phyloP scores from a whole-genome alignment of 2,329 filamentous ascomycete genomes.

The Verticillium tricorpus region DNA sequence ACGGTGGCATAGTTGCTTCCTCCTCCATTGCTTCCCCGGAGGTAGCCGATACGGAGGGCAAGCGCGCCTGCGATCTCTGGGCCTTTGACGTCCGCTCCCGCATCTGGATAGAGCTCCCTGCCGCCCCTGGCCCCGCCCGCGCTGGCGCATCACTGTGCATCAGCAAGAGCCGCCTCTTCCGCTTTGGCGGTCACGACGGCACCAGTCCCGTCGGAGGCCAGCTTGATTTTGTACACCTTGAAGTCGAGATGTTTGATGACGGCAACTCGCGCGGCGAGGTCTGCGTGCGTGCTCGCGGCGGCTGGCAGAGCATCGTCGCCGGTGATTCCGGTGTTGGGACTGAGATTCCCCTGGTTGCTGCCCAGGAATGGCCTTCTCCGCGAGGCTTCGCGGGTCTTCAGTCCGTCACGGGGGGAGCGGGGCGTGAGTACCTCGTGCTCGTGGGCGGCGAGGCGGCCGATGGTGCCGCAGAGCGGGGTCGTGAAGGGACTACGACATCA shows the following conservation, averaged over 20 bases:
- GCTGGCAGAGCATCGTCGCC: slow-evolving; percentile 48
- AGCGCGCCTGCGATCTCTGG: slow-evolving; percentile 68
- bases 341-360: slow-evolving; percentile 27
- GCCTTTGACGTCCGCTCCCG: slow-evolving; percentile 62
- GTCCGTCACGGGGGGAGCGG: slow-evolving; percentile 52
- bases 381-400: slow-evolving; percentile 52
- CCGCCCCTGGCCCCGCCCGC: slow-evolving; percentile 62
- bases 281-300: slow-evolving; percentile 42
- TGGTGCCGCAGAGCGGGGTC: slow-evolving; percentile 3
- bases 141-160: slow-evolving; percentile 66
- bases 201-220: slow-evolving; percentile 63
- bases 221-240: slow-evolving; percentile 61
- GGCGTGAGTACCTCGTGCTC: slow-evolving; percentile 59
- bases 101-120: slow-evolving; percentile 63
- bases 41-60: slow-evolving; percentile 53
- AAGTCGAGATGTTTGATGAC: slow-evolving; percentile 52
- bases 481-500: slow-evolving; percentile 40
- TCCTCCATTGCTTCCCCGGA: neutral
- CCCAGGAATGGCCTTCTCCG: slow-evolving; percentile 43
- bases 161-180: slow-evolving; percentile 61
- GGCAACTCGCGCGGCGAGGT: slow-evolving; percentile 43
- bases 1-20: slow-evolving; percentile 52
- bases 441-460: slow-evolving; percentile 47
- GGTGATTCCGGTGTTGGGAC: slow-evolving; percentile 14
- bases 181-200: slow-evolving; percentile 79